Conservation (phyloP, 495 filamentous ascomycete genomes). For the Penicillium cinerascens region DNA sequence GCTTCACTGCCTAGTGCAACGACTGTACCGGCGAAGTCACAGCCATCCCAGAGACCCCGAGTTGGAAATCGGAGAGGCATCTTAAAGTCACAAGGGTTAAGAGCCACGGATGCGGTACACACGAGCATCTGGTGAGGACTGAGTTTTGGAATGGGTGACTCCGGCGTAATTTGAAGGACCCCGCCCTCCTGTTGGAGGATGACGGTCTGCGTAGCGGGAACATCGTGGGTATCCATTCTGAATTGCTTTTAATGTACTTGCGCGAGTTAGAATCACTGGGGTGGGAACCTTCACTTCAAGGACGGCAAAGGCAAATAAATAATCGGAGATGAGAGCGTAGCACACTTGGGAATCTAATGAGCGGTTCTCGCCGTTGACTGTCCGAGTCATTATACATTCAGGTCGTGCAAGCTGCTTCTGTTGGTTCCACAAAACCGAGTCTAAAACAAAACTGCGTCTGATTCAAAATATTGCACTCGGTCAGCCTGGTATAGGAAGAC, state of each 20-base stretch:
- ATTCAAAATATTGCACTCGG: background rate
- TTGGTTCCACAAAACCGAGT: background rate
- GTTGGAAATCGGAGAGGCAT: constrained; percentile 31
- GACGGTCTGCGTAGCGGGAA: constrained; percentile 14
- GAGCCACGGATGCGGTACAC: constrained; percentile 32
- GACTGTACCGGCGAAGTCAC: constrained; percentile 44
- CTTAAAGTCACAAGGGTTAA: constrained; percentile 49
- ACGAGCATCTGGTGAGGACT: constrained; percentile 24
- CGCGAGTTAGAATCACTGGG: no score
- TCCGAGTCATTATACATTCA: no score
- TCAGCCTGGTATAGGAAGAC: background rate
- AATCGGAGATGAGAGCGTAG: no score
- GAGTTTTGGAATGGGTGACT: constrained; percentile 19
- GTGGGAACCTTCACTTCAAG: no score
- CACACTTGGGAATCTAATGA: no score
- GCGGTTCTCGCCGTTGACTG: no score
- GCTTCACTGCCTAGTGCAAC: constrained; percentile 25
- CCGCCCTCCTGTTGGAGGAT: constrained; percentile 24
- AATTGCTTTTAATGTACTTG: background rate
- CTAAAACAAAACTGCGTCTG: background rate
- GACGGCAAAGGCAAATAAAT: no score
- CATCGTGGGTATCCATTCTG: background rate
- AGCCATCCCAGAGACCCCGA: constrained; percentile 36
- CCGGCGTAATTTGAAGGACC: constrained; percentile 12
- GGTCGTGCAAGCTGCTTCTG: background rate